phyloP scores from a whole-genome alignment of 257 asterid species.

The Solanum pinnatisectum region DNA sequence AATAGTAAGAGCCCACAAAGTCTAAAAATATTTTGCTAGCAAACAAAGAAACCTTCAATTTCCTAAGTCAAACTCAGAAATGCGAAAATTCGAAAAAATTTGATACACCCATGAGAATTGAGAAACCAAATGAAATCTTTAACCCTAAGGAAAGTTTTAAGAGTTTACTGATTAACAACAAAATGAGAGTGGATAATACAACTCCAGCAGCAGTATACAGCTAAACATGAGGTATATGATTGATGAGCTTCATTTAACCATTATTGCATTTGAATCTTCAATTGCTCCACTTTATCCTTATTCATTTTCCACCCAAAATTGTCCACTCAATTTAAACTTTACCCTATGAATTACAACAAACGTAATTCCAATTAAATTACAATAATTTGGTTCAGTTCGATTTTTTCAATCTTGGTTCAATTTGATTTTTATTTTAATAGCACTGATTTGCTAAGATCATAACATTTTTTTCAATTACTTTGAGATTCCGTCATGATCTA shows the following conservation, averaged over 20 bases:
- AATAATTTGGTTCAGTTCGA: too few species aligned
- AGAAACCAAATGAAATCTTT: neutral
- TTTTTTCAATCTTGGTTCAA: too few species aligned
- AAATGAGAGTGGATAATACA: constrained; percentile 23
- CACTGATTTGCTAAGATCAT: too few species aligned
- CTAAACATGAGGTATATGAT: constrained; percentile 37
- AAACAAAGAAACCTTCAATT: neutral
- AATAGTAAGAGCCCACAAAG: too few species aligned
- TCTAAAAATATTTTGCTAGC: neutral
- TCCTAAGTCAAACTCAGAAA: neutral
- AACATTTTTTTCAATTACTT: too few species aligned
- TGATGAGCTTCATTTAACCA: constrained; percentile 23
- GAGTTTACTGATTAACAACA: constrained; percentile 34
- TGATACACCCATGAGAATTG: neutral
- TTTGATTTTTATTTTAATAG: too few species aligned
- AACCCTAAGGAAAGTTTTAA: neutral
- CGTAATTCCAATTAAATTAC: neutral
- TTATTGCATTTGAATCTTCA: constrained; percentile 39
- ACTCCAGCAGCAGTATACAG: constrained; percentile 43
- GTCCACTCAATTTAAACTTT: neutral
- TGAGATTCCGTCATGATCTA: too few species aligned
- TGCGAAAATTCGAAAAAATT: neutral
- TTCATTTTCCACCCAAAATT: constrained; percentile 12
- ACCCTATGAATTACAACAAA: neutral
- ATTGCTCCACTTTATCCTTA: constrained; percentile 35